A percentile compares a stretch with the other conserved stretches of the same genome.
Conservation (phyloP, 2,329 filamentous ascomycete species). For the Shiraia sp. region DNA sequence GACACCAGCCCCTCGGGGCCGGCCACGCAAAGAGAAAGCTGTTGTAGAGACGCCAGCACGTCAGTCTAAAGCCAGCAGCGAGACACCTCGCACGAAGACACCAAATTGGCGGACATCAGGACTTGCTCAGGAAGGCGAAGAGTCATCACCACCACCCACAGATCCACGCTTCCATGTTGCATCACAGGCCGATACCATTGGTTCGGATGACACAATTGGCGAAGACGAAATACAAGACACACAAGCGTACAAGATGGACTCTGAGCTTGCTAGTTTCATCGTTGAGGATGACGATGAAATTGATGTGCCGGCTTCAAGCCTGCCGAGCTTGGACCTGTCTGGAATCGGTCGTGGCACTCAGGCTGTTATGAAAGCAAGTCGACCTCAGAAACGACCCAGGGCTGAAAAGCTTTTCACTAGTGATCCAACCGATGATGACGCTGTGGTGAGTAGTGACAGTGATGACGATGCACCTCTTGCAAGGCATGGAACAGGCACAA, state of each 20-base stretch:
- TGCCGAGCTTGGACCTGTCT: slow-evolving; percentile 31
- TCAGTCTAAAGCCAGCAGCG: slow-evolving; percentile 11
- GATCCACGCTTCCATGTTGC: slow-evolving; percentile 43
- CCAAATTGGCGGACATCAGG: slow-evolving; percentile 31
- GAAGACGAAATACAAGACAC: slow-evolving; percentile 44
- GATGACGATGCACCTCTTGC: slow-evolving; percentile 28
- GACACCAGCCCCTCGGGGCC: slow-evolving; percentile 26
- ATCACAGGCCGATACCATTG: slow-evolving; percentile 47
- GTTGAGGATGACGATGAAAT: slow-evolving; percentile 47
- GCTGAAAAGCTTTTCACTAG: slow-evolving; percentile 42
- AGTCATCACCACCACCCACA: slow-evolving; percentile 45
- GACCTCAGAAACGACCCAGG: slow-evolving; percentile 21
- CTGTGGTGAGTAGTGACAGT: slow-evolving; percentile 40
- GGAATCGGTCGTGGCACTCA: slow-evolving; percentile 40
- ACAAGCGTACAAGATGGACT: slow-evolving; percentile 48
- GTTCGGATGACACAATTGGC: slow-evolving; percentile 50
- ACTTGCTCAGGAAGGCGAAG: slow-evolving; percentile 36
- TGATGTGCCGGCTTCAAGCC: slow-evolving; percentile 36
- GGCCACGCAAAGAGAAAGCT: slow-evolving; percentile 22
- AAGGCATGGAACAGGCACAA: slow-evolving; percentile 10
- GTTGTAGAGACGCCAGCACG: slow-evolving; percentile 21
- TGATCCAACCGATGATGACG: slow-evolving; percentile 38
- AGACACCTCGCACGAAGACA: slow-evolving; percentile 21
- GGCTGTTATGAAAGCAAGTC: slow-evolving; percentile 32
- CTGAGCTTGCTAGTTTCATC: slow-evolving; percentile 52